phyloP scores from a whole-genome alignment of 352 stramenopile genomes.

The Pythium utonaiense region DNA sequence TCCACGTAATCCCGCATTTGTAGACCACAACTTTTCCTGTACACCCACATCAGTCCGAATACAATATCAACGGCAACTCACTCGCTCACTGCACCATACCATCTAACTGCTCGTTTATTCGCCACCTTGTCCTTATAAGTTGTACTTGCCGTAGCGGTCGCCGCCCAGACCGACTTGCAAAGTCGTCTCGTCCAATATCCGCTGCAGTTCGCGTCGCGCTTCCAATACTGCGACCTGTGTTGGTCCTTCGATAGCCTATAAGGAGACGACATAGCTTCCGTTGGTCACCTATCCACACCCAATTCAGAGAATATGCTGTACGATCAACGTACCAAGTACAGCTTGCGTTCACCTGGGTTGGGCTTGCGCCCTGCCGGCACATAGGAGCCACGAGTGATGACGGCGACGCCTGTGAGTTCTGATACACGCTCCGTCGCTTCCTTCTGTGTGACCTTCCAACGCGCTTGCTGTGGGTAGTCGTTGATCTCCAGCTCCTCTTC shows the following conservation, averaged over 20 bases:
- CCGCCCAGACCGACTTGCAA: constrained; percentile 82
- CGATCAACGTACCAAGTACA: constrained; percentile 87
- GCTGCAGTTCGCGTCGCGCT: constrained; percentile 75
- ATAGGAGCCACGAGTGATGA: constrained; percentile 89
- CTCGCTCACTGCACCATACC: no score
- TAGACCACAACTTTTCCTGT: not conserved
- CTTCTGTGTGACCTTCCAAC: constrained; percentile 86
- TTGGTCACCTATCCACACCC: no score
- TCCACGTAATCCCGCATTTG: not conserved
- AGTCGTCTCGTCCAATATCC: constrained; percentile 87
- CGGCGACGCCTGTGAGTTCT: constrained; percentile 84
- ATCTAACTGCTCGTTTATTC: constrained; percentile 17
- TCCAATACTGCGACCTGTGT: constrained; percentile 72
- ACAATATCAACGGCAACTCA: no score
- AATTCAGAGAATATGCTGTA: no score
- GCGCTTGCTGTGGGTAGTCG: constrained; percentile 91
- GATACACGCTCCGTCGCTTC: constrained; percentile 82
- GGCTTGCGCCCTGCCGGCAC: constrained; percentile 82
- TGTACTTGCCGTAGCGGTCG: constrained; percentile 89
- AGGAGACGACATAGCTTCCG: no score
- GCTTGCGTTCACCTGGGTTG: constrained; percentile 78
- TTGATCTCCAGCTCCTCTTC: constrained; percentile 93
- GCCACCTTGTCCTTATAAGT: constrained; percentile 47
- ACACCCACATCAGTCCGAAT: not conserved
- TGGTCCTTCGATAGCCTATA: constrained; percentile 74